Evolutionary conservation across 257 asterid species (phyloP), one percentile per base, ranked within the genome.

Genomic region (Ocimum tenuiflorum): DNA sequence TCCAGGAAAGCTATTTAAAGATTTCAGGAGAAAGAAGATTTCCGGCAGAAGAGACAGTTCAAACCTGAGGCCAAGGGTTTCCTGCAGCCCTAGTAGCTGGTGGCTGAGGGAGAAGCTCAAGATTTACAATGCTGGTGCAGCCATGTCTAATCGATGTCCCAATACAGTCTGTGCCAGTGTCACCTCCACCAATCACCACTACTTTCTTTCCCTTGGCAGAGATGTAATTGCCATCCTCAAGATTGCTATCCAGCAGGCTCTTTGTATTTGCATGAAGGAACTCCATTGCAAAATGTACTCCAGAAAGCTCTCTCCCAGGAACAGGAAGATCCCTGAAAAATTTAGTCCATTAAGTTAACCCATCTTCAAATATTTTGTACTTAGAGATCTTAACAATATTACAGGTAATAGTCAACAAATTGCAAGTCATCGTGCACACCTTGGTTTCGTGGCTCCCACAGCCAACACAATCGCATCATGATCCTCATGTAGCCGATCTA

Each of bases 61-160:
- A 45, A 69, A 94, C 99, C 99, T 94, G 99, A 33, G 99, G 99
- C 99, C 99, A 94, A 59, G 99, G 97, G 78, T 94, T 94, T 75
- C 91, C 87, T 49, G 97, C 78, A 69, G 99, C 95, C 79, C 99
- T 80, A 38, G 95, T 79, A 23, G 65, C 83, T 20, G 99, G 99
- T 71, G 99, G 99, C 79, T 83, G 87, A 42, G 97, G 89, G 47
- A 94, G 95, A 77, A 94, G 97, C 86, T 94, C 99, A 7, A 94
- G 80, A 71, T 94, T 94, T 24, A 88, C 81, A 42, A 90, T 12
- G 74, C 77, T 77, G 50, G 70, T 88, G 83, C 99, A 94, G 24
- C 97, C 97, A 66, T 94, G 99, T 61, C 99, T 81, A 49, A 94
- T 86, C 31, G 97, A 88, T 38, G 99, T 94, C 45, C 97, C 99